These are phyloP conservation scores for Pezicula radicicola DNA, from an alignment of 2,329 filamentous ascomycete genomes.

Conservation along the genomic window DNA sequence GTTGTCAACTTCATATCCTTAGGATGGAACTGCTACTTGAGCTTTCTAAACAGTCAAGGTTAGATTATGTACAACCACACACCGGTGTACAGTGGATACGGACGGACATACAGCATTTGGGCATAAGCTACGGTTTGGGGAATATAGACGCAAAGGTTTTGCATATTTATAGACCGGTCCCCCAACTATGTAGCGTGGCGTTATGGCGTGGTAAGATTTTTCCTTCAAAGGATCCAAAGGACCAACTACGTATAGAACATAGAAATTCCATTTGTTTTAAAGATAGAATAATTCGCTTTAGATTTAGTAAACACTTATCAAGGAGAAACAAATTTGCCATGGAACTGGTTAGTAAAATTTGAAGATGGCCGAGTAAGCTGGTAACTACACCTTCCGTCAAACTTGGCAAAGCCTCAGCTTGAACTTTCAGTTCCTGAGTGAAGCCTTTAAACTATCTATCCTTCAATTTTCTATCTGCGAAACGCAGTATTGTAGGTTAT, in stretches of 20 bases:
- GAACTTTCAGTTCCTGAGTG: background rate
- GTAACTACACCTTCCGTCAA: no score
- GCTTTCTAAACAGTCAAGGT: constrained; percentile 28
- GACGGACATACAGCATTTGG: no score
- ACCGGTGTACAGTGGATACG: background rate
- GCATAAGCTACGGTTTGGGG: background rate
- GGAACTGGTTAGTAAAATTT: no score
- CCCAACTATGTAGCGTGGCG: background rate
- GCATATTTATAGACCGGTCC: background rate
- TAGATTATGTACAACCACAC: background rate
- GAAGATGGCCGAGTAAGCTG: no score
- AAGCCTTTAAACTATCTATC: background rate
- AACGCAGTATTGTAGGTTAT: background rate
- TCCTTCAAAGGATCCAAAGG: no score
- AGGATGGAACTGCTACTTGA: constrained; percentile 45
- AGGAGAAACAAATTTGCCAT: no score
- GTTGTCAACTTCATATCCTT: constrained; percentile 68
- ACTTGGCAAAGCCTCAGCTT: background rate
- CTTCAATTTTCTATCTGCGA: background rate
- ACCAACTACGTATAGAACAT: no score
- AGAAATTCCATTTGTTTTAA: no score
- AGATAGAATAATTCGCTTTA: no score
- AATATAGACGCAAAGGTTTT: no score
- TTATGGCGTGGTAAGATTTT: background rate
- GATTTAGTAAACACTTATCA: no score